Conservation (phyloP, 495 filamentous ascomycete species). For the Penicillium alfredii region DNA sequence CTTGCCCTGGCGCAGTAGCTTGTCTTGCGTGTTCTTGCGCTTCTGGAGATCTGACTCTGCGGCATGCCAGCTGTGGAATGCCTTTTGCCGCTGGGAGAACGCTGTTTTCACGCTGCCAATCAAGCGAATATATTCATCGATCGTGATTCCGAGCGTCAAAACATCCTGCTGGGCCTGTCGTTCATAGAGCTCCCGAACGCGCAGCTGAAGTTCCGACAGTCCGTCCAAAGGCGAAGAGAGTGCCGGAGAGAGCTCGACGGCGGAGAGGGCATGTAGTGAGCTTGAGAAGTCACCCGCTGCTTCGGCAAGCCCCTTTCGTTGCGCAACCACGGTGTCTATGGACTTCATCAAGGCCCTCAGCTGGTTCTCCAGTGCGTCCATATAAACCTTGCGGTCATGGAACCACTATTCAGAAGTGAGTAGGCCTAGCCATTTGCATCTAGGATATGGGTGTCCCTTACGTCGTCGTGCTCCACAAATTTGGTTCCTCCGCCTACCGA, state of each 20-base stretch:
- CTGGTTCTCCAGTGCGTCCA: slow-evolving; percentile 92
- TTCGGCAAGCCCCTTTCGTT: slow-evolving; percentile 88
- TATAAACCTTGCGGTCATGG: slow-evolving; percentile 88
- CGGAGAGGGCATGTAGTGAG: slow-evolving; percentile 81
- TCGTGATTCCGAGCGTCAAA: slow-evolving; percentile 90
- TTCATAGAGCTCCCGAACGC: slow-evolving; percentile 91
- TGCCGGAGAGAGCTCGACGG: slow-evolving; percentile 82
- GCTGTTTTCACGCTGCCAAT: slow-evolving; percentile 91
- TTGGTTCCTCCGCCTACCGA: slow-evolving; percentile 68
- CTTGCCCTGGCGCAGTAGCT: slow-evolving; percentile 85
- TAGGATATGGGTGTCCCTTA: slow-evolving; percentile 40
- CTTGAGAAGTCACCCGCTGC: slow-evolving; percentile 87
- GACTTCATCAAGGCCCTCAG: slow-evolving; percentile 90
- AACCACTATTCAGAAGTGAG: slow-evolving; percentile 64
- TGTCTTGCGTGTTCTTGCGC: slow-evolving; percentile 78
- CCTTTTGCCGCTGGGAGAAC: slow-evolving; percentile 88
- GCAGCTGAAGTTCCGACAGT: slow-evolving; percentile 84
- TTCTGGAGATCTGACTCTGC: slow-evolving; percentile 87
- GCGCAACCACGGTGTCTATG: slow-evolving; percentile 83
- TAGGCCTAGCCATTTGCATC: neutral
- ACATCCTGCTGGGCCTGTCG: slow-evolving; percentile 97
- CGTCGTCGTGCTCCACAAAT: slow-evolving; percentile 97
- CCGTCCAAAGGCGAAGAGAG: slow-evolving; percentile 84
- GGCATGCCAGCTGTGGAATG: slow-evolving; percentile 85
- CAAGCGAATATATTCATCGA: slow-evolving; percentile 95